phyloP scores from a whole-genome alignment of 1,139 yeast genomes.

The Protomyces lactucae-debilis region DNA sequence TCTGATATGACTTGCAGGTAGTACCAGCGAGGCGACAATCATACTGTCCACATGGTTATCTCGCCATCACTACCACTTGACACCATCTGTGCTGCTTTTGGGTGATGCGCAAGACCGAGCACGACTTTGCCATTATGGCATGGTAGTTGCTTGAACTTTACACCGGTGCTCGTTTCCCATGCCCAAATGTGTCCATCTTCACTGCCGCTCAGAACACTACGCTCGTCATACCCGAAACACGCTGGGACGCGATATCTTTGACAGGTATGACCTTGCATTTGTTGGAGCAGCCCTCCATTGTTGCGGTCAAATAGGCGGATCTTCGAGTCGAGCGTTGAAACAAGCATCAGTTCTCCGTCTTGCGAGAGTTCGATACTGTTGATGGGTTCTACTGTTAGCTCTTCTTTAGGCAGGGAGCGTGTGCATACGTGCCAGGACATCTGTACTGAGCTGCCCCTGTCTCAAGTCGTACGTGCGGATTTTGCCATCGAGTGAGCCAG shows the following conservation, averaged over 20 bases:
- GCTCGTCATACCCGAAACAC: conserved; percentile 48
- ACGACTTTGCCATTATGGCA: conserved; percentile 30
- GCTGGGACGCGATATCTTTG: conserved; percentile 36
- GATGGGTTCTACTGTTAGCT: conserved; percentile 35
- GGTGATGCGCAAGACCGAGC: conserved; percentile 31
- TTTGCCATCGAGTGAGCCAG: conserved; percentile 42
- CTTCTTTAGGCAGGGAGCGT: not conserved
- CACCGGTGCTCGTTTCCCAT: conserved; percentile 78
- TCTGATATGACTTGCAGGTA: not conserved
- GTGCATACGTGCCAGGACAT: conserved; percentile 35
- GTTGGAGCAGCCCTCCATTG: conserved; percentile 36
- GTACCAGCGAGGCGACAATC: not conserved
- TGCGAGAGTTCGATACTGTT: conserved; percentile 35
- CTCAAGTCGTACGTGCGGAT: conserved; percentile 40
- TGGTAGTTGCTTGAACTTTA: conserved; percentile 32
- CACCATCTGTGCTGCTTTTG: conserved; percentile 31
- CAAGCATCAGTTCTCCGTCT: conserved; percentile 35
- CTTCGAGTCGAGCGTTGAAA: conserved; percentile 36
- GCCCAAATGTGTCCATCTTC: conserved; percentile 84
- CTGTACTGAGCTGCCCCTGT: conserved; percentile 37
- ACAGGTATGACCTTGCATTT: conserved; percentile 38
- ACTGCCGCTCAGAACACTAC: conserved; percentile 73
- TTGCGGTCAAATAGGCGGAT: conserved; percentile 37
- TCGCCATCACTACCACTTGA: conserved; percentile 32
- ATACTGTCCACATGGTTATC: conserved; percentile 24